A percentile compares a stretch with the other conserved stretches of the same genome.
Evolutionary conservation across 2,329 filamentous ascomycete genomes (phyloP).

Genomic region (Fusarium keratoplasticum): DNA sequence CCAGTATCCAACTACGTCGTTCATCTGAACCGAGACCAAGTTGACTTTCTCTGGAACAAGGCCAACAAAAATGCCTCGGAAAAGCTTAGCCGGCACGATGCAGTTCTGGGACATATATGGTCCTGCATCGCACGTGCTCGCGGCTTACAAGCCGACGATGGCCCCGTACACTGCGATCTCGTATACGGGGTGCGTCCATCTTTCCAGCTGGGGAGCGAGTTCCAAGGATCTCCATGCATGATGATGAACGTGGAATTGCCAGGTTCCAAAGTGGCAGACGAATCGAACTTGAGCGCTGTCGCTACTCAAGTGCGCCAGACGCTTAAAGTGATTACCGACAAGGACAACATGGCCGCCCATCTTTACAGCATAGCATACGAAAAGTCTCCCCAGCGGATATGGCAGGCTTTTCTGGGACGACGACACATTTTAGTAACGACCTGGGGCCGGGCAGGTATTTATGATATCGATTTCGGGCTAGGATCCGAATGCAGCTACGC

Average conservation of each 20-base stretch:
- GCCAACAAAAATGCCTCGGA: background rate
- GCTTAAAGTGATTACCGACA: conserved; percentile 7
- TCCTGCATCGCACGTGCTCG: conserved; percentile 42
- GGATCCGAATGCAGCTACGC: conserved; percentile 25
- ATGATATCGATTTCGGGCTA: conserved; percentile 43
- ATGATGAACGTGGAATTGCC: conserved; percentile 41
- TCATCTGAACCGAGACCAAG: conserved; percentile 31
- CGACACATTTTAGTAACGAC: conserved; percentile 43
- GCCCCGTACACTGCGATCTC: conserved; percentile 36
- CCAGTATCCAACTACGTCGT: conserved; percentile 40
- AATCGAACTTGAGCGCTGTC: background rate
- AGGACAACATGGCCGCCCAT: conserved; percentile 20
- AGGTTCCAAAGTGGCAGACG: background rate
- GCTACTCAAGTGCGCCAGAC: conserved; percentile 29
- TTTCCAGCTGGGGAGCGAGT: conserved; percentile 18
- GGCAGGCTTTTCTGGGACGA: conserved; percentile 43
- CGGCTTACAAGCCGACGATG: background rate
- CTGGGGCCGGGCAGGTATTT: conserved; percentile 41
- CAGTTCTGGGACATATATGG: conserved; percentile 42
- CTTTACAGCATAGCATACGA: conserved; percentile 38
- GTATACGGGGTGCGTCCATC: conserved; percentile 32
- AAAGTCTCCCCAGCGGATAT: conserved; percentile 42
- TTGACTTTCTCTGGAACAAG: conserved; percentile 14
- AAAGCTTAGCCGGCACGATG: conserved; percentile 39
- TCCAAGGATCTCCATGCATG: conserved; percentile 38